A percentile compares a stretch with the other conserved stretches of the same genome.
phyloP scores from a whole-genome alignment of 2,329 filamentous ascomycete genomes.

The Colletotrichum spaethianum region DNA sequence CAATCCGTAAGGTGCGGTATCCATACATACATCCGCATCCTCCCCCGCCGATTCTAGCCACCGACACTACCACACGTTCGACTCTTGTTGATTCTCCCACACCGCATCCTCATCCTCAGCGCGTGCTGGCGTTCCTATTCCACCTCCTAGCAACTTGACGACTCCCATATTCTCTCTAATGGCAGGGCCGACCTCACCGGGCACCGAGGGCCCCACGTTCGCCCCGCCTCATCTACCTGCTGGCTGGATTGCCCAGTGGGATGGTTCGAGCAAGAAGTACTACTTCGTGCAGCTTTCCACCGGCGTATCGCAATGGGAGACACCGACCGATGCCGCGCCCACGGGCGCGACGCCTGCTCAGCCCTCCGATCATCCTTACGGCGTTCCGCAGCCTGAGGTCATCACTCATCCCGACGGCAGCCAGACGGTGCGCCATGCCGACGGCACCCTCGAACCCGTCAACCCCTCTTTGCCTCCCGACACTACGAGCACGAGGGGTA shows the following conservation, averaged over 20 bases:
- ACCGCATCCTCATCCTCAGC: conserved; percentile 7
- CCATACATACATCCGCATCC: conserved; percentile 22
- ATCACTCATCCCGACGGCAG: conserved; percentile 75
- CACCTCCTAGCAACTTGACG: conserved; percentile 8
- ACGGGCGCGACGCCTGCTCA: conserved; percentile 70
- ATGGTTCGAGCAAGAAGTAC: conserved; percentile 74
- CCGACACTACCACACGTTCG: conserved; percentile 12
- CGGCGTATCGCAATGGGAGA: conserved; percentile 81
- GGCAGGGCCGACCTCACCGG: conserved; percentile 71
- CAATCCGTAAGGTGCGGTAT: conserved; percentile 10
- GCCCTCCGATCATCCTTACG: conserved; percentile 74
- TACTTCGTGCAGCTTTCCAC: conserved; percentile 82
- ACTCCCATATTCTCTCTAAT: conserved; percentile 51
- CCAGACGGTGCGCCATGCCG: conserved; percentile 72
- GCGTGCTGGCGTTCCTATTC: neutral
- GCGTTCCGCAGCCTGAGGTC: conserved; percentile 67
- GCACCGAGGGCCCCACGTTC: conserved; percentile 71
- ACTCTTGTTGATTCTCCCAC: conserved; percentile 18
- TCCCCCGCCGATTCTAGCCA: conserved; percentile 15
- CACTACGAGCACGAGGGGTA: conserved; percentile 62
- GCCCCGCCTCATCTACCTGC: conserved; percentile 73
- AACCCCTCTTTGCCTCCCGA: conserved; percentile 64
- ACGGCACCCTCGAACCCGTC: conserved; percentile 73
- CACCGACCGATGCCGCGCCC: conserved; percentile 75
- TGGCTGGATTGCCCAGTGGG: conserved; percentile 81